Conservation (phyloP, 2,329 filamentous ascomycete genomes). For the Dactylonectria macrodidyma region DNA sequence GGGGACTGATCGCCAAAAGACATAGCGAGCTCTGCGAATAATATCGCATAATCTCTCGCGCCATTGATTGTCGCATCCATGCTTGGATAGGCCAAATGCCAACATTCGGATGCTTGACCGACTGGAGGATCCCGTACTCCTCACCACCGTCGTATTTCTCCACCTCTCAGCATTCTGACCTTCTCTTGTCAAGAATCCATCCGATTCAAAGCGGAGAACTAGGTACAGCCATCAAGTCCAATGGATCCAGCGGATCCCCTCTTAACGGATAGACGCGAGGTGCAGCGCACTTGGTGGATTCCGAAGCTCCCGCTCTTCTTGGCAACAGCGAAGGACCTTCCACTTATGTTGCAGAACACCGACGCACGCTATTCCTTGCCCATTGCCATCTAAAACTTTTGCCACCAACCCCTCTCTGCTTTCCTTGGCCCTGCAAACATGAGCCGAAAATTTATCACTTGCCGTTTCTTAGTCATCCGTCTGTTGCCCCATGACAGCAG, state of each 20-base stretch:
- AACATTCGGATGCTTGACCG: constrained; percentile 18
- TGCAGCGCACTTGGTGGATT: not conserved
- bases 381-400: not conserved
- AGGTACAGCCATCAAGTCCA: not conserved
- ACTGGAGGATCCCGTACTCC: not conserved
- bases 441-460: no score
- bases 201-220: no score
- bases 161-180: not conserved
- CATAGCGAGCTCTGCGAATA: constrained; percentile 5
- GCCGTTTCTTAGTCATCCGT: no score
- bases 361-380: constrained; percentile 2
- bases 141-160: constrained; percentile 6
- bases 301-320: constrained; percentile 1
- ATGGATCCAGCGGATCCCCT: constrained; percentile 6
- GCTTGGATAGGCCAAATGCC: constrained; percentile 7
- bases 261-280: not conserved
- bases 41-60: not conserved
- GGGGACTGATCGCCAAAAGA: constrained; percentile 12
- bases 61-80: constrained; percentile 18
- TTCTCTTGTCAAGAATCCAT: not conserved
- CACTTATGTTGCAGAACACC: constrained; percentile 31
- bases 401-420: not conserved
- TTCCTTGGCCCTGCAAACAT: not conserved
- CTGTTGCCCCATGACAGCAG: not conserved
- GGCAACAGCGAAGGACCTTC: constrained; percentile 32